These are phyloP conservation scores for Populus nigra DNA, from an alignment of 345 rosid genomes.

Conservation along the genomic window DNA sequence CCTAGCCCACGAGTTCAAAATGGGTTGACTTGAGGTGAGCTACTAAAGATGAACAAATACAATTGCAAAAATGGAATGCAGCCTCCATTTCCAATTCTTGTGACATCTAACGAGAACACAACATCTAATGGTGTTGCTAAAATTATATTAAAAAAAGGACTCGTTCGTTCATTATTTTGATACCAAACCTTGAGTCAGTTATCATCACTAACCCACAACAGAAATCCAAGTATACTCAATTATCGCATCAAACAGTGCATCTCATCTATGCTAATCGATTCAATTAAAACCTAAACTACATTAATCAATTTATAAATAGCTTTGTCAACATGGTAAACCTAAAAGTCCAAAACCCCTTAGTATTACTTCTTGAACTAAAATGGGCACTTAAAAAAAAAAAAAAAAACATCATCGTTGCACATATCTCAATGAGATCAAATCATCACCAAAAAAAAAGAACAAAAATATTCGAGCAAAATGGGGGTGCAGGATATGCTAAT, in stretches of 20 bases:
- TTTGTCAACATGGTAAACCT: background rate
- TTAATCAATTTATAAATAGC: background rate
- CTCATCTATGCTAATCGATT: background rate
- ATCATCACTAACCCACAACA: too few species aligned
- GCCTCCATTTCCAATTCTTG: too few species aligned
- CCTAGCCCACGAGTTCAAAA: background rate
- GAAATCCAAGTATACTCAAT: background rate
- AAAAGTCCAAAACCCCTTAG: background rate
- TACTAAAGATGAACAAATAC: too few species aligned
- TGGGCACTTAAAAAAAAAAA: background rate
- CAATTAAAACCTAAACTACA: background rate
- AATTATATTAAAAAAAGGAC: too few species aligned
- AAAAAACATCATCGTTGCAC: background rate
- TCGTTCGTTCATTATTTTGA: too few species aligned
- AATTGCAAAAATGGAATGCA: too few species aligned
- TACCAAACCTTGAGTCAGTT: background rate
- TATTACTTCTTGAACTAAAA: slow-evolving; percentile 1
- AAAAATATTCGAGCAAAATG: background rate
- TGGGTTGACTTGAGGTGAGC: too few species aligned
- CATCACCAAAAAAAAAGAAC: background rate
- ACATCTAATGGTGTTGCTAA: too few species aligned
- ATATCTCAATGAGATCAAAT: slow-evolving; percentile 12
- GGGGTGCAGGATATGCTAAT: background rate
- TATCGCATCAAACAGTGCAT: background rate
- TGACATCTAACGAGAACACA: too few species aligned